phyloP scores from a whole-genome alignment of 2,329 filamentous ascomycete genomes.

The Aspergillus texensis region DNA sequence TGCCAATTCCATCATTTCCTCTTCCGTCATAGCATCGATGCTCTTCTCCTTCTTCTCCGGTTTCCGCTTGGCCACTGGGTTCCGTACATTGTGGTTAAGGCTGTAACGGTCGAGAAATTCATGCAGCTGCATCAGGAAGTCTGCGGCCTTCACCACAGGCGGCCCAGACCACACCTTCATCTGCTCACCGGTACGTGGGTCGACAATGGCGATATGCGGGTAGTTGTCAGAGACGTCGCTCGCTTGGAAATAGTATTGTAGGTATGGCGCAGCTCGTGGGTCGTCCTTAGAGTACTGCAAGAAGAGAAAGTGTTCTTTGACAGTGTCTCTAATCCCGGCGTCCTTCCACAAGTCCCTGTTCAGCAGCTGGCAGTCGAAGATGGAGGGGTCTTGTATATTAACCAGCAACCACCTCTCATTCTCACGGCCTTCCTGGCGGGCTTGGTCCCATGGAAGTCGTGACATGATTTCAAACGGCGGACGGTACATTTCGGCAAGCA shows the following conservation, averaged over 20 bases:
- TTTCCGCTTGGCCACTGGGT: conserved; percentile 82
- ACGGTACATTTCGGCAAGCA: conserved; percentile 87
- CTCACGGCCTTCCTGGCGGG: conserved; percentile 81
- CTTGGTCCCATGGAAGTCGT: conserved; percentile 77
- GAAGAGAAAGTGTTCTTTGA: conserved; percentile 93
- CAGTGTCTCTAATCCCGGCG: conserved; percentile 71
- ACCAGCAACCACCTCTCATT: conserved; percentile 92
- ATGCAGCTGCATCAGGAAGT: conserved; percentile 88
- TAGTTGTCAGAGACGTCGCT: conserved; percentile 87
- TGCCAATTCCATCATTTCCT: conserved; percentile 95
- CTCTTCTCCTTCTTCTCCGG: conserved; percentile 72
- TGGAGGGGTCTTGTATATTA: conserved; percentile 89
- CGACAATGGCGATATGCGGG: conserved; percentile 93
- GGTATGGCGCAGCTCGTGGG: conserved; percentile 73
- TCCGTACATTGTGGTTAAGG: conserved; percentile 82
- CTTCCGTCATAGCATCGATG: conserved; percentile 88
- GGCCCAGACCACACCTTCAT: conserved; percentile 93
- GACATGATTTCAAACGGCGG: conserved; percentile 91
- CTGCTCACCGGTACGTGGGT: conserved; percentile 93
- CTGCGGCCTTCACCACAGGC: conserved; percentile 72
- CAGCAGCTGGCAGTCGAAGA: conserved; percentile 91
- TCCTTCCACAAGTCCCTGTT: conserved; percentile 98
- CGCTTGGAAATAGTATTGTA: conserved; percentile 84
- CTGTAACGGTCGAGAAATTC: conserved; percentile 98
- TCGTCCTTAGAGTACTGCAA: conserved; percentile 91